Conservation (phyloP, 176 grass and related monocot species). For the Tillandsia fasciculata region DNA sequence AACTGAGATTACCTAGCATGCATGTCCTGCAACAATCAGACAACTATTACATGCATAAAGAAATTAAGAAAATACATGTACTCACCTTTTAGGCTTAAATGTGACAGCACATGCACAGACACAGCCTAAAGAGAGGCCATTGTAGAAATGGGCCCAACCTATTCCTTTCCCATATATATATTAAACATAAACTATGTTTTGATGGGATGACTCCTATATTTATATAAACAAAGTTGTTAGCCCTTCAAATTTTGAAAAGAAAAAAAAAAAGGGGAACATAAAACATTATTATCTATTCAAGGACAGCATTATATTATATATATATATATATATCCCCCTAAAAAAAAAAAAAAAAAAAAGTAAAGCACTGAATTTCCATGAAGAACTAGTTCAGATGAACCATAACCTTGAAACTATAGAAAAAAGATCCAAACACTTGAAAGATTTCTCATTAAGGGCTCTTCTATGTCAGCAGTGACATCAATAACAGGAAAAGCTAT, state of each 20-base stretch:
- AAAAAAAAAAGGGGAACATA: too few relatives aligned
- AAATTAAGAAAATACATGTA: background rate
- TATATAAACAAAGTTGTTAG: too few relatives aligned
- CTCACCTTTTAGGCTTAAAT: background rate
- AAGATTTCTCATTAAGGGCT: background rate
- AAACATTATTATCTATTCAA: background rate
- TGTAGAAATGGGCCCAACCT: too few relatives aligned
- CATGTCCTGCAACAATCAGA: background rate
- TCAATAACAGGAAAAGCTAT: conserved; percentile 4
- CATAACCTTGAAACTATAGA: background rate
- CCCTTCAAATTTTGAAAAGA: too few relatives aligned
- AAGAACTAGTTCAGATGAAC: background rate
- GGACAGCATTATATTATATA: background rate
- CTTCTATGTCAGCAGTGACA: conserved; percentile 7
- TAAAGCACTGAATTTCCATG: background rate
- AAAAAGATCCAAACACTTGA: background rate
- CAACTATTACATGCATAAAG: background rate
- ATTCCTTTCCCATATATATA: too few relatives aligned
- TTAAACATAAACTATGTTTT: too few relatives aligned
- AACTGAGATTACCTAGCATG: too few relatives aligned
- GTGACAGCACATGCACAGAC: background rate
- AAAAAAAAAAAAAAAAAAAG: background rate
- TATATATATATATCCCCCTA: too few relatives aligned
- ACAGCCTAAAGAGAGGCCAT: background rate
- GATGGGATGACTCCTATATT: too few relatives aligned